Evolutionary conservation across 129 eudicot genomes (phyloP), one percentile per base, ranked within the genome.

Genomic region (Lactuca saligna): DNA sequence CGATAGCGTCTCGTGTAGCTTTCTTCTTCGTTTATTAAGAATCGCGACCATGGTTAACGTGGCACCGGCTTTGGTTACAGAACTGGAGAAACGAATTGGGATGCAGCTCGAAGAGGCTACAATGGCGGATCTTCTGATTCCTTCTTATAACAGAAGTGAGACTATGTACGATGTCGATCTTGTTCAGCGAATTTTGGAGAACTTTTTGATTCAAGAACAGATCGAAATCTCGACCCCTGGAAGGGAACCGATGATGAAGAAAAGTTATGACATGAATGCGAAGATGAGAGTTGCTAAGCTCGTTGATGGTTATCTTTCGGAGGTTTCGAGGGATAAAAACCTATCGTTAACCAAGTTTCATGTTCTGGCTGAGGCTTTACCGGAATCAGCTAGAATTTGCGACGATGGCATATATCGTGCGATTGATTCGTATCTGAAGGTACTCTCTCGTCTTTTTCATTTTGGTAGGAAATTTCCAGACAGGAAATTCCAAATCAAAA

Each of bases 71-170:
- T 77, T 92, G 75, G 86, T 92, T 16, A 92, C 96, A 6, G 98
- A 92, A 65, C 75, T 92, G 34, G 98, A 88, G 77, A 88, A 92
- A 69, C 82, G 96, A 46, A 96, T 86, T 6, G 98, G 98, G 31
- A 92, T 92, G 96, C 98, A 92, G 72, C 91, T 92, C 8, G 98
- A 92, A 39, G 84, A 92, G 44, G 98, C 98, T 8, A 76, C 95
- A 4, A 57, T 92, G 81, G 79, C 74, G 3, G 98, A 92, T 79
- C 98, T 92, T 38, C 80, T 92, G 64, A 88, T 92, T 41, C 98
- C 98, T n/a, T 82, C 75, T 54, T 92, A 81, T 55, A 75, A 17
- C 59, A 81, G 81, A 69, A 73, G 84, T 8, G 96, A 92, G 63
- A 86, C 91, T 2, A 65, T 80, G 82, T 81, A 84, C 38, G 96